Evolutionary conservation across 352 stramenopile genomes (phyloP), one percentile per base, ranked within the genome.

Genomic region (Elongisporangium undulatum): DNA sequence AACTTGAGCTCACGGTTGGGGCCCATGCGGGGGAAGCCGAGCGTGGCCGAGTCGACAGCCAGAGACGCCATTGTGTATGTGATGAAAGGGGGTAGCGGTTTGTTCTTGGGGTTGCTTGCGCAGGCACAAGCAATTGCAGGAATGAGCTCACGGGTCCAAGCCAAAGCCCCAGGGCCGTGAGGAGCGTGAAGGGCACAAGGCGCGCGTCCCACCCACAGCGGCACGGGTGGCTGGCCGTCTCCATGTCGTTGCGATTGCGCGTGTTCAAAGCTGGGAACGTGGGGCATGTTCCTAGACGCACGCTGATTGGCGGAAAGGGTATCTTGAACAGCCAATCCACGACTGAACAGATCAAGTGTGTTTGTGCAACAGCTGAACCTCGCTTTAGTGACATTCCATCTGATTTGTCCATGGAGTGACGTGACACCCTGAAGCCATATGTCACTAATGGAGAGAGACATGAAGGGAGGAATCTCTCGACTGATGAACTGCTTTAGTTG

Each of bases 1-100:
- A 97, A 97, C 84, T 98, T 98, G 61, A 98, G 86, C 75, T 98
- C 92, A 16, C 92, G 86, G 72, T 97, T 97, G 22, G 87, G 88
- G 21, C 92, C 92, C 82, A 98, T 97, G 57, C 90, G 87, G 45
- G 87, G 87, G 72, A 97, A 97, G 17, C 92, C 92, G 50, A 98
- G 79, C 49, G 88, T 95, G 58, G 78, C 82, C 55, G 74, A 87
- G 62, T 90, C 80, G 19, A 93, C 74, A 41, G 74, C 50, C 59
- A 83, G 62, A 55, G 76, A 67, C 39, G 64, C 61, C 64, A 80
- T 75, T 63, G 57, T 55, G 53, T 55, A 24, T 57, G 59, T 68
- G 53, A 63, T 64, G 59, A 61, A 60, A 38, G n/a, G 57, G 58
- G n/a, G n/a, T n/a, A 71, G 65, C 52, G 61, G 55, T 61, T 61